phyloP scores from a whole-genome alignment of 164 flowering plant genomes.

The Vitis cinerea region DNA sequence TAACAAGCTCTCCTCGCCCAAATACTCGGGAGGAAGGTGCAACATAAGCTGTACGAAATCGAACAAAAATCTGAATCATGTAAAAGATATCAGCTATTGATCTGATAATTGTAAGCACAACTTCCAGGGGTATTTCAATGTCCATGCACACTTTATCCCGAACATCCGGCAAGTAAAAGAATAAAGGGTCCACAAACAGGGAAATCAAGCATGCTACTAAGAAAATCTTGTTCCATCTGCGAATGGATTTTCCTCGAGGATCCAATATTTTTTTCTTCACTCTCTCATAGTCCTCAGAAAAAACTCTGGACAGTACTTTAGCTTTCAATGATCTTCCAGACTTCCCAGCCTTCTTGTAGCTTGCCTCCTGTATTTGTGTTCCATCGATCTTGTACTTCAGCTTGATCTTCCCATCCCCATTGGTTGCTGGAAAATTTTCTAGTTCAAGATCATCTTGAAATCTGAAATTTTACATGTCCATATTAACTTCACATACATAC shows the following conservation, averaged over 20 bases:
- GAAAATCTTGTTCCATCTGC: constrained; percentile 82
- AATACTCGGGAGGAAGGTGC: constrained; percentile 95
- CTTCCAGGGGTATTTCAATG: constrained; percentile 52
- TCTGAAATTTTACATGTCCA: constrained; percentile 28
- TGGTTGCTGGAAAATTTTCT: constrained; percentile 23
- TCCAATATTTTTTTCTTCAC: constrained; percentile 66
- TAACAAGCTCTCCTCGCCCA: constrained; percentile 95
- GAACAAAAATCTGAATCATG: constrained; percentile 60
- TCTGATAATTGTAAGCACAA: constrained; percentile 54
- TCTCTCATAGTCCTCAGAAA: constrained; percentile 84
- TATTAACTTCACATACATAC: neutral
- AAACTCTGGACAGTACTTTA: constrained; percentile 79
- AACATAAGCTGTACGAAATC: constrained; percentile 79
- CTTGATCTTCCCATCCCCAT: constrained; percentile 37
- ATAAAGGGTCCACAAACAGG: constrained; percentile 84
- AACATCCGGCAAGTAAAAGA: constrained; percentile 68
- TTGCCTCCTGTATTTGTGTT: constrained; percentile 27
- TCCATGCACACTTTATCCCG: constrained; percentile 49
- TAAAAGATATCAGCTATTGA: constrained; percentile 76
- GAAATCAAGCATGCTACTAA: constrained; percentile 76
- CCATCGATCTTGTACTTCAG: constrained; percentile 55
- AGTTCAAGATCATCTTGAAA: constrained; percentile 57
- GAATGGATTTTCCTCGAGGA: constrained; percentile 67
- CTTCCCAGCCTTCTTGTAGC: constrained; percentile 12
- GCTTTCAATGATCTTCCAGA: constrained; percentile 53